A percentile compares a stretch with the other conserved stretches of the same genome.
phyloP scores from a whole-genome alignment of 805 yeast genomes.

The Barnettozyma botsteinii region DNA sequence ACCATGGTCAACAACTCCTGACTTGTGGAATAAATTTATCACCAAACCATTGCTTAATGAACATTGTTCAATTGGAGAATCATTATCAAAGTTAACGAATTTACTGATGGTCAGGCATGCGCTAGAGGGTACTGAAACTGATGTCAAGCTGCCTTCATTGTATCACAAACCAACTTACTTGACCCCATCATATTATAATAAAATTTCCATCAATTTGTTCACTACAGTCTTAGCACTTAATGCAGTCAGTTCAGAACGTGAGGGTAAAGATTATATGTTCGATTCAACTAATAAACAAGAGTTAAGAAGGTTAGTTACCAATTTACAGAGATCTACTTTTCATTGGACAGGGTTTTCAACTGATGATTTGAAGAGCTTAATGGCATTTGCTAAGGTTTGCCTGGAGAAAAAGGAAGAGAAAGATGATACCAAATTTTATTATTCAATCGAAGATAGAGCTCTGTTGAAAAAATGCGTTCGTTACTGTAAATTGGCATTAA shows the following conservation, averaged over 20 bases:
- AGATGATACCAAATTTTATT: constrained; percentile 24
- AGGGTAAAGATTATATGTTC: constrained; percentile 66
- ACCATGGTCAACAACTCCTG: constrained; percentile 47
- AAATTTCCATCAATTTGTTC: constrained; percentile 55
- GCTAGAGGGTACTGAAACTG: constrained; percentile 46
- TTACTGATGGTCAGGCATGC: constrained; percentile 53
- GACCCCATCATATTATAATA: constrained; percentile 59
- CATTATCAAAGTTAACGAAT: constrained; percentile 37
- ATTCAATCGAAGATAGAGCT: constrained; percentile 33
- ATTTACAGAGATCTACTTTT: constrained; percentile 61
- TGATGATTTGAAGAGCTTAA: constrained; percentile 49
- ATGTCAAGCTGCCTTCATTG: constrained; percentile 51
- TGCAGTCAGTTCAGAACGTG: constrained; percentile 67
- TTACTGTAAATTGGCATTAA: constrained; percentile 43
- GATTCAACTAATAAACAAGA: constrained; percentile 52
- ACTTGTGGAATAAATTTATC: constrained; percentile 42
- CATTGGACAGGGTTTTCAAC: constrained; percentile 71
- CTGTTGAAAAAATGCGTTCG: constrained; percentile 40
- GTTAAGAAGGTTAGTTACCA: constrained; percentile 50
- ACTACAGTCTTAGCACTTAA: constrained; percentile 64
- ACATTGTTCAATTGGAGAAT: constrained; percentile 35
- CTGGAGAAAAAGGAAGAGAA: constrained; percentile 31
- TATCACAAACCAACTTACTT: constrained; percentile 53
- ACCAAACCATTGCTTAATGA: constrained; percentile 42
- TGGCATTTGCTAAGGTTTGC: constrained; percentile 42